Conservation (phyloP, 2,329 filamentous ascomycete genomes). For the Cryphonectria parasitica region DNA sequence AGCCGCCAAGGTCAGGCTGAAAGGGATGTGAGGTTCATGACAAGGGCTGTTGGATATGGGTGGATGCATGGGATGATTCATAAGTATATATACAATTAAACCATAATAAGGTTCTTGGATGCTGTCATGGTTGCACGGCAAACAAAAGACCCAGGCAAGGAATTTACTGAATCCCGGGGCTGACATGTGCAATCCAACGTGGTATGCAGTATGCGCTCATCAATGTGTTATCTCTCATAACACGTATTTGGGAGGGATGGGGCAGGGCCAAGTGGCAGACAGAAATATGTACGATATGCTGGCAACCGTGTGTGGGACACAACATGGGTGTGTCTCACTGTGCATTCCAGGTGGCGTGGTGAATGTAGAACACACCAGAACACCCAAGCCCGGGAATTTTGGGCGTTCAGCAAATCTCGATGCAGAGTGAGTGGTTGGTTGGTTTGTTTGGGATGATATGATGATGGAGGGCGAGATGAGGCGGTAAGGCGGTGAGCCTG, state of each 20-base stretch:
- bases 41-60: background rate
- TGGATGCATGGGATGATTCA: background rate
- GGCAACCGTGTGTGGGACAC: constrained; percentile 12
- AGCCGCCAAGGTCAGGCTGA: constrained; percentile 13
- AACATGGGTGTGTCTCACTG: constrained; percentile 27
- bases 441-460: background rate
- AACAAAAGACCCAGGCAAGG: background rate
- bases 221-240: background rate
- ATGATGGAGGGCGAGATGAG: constrained; percentile 28
- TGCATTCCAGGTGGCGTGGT: constrained; percentile 23
- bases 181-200: constrained; percentile 1
- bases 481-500: constrained; percentile 29
- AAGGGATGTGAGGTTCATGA: constrained; percentile 4
- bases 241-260: background rate
- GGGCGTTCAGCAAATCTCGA: constrained; percentile 13
- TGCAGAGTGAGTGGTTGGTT: constrained; percentile 19
- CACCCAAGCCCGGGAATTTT: background rate
- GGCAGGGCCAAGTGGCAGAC: background rate
- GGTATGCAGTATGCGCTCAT: background rate
- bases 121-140: constrained; percentile 17
- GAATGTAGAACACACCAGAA: too few relatives aligned
- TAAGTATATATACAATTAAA: constrained; percentile 7
- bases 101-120: constrained; percentile 22
- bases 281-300: background rate
- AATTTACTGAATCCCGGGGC: constrained; percentile 5